Base-by-base conservation (phyloP, 805 yeast genomes). In the Sugiyamaella valdiviana region DNA sequence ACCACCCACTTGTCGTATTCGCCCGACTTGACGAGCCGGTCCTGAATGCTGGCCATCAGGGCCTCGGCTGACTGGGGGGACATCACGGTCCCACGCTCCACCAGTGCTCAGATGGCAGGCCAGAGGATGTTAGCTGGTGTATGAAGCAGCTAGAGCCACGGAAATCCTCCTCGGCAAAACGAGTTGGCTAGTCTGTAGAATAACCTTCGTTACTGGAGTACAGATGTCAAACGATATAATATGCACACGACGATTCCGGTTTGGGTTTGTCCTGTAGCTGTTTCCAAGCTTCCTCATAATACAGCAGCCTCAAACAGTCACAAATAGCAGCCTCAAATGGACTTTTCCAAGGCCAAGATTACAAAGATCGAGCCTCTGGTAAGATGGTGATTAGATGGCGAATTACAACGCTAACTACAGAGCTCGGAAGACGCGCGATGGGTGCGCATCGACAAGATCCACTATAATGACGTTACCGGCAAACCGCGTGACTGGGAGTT, bases 401-500 rank as follows among this genome's bases (percentile, higher is more conserved):
- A n/a, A n/a, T n/a, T n/a, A n/a, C n/a, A n/a, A n/a, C 68, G 12
- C 5, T 15, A 17, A 24, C 32, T n/a, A 26, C 14, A 26, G 32
- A 26, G 32, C 10, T 26, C 32, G 15, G 19, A 12, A 14, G 48
- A 16, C 36, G 36, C 20, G 14, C 52, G 65, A 46, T 57, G 51
- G 22, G 61, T 65, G 26, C 72, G 75, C 19, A 49, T 54, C n/a
- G 36, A 57, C 46, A 51, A 51, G 23, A 71, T 74, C 41, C 67
- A 77, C 72, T 72, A 75, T 36, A 48, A 57, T 64, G 76, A 62
- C 41, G 63, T 63, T 15, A 23, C 36, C 15, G 61, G 65, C 36
- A 19, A 17, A 62, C 64, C 62, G 14, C 75, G 97, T 37, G 83
- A 80, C 45, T 91, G 98, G 97, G 99, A 91, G 66, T 82, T 81